Evolutionary conservation across 192 early-diverging fungal genomes (phyloP), one percentile per base, ranked within the genome.

Genomic region (Thoreauomyces humboldtii): DNA sequence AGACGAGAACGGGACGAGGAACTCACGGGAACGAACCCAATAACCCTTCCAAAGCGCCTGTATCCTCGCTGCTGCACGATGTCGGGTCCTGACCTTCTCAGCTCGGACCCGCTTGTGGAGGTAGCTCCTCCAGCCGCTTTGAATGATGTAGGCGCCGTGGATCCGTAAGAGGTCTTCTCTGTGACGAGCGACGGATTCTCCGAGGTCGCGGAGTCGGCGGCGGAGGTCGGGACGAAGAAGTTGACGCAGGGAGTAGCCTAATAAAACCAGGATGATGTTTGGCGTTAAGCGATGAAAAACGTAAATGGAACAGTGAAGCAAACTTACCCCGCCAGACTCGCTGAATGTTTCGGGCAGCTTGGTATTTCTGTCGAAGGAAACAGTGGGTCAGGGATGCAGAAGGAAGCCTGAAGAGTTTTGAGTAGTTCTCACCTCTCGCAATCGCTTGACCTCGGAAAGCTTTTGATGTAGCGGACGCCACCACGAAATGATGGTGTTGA

Each of bases 21-120:
- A 77, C 77, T 51, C 73, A 78, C 78, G 79, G 4, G 79, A 79
- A 9, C 83, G 71, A 14, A 83, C 77, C 76, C 81, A 83, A 56
- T 77, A 85, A 2, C 83, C 83, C 60, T 73, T 74, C 83, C 83
- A 85, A 25, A 77, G 48, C 2, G 83, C 77, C 60, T 85, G 83
- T 29, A 85, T 73, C 67, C 73, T 61, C 25, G 80, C 75, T 0
- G 78, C 83, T 6, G 83, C 83, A 36, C 69, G 31, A 50, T 83
- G 80, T 27, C 81, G 38, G 3, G 78, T 85, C 38, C 73, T 71
- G 65, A 81, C 67, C 60, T 85, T 85, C 57, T 79, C 71, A 7
- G 64, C 53, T 1, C 78, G 72, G 24, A 85, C 70, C 37, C 72
- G 61, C 59, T 63, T 53, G 65, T 65, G 27, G 14, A 72, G 54